Evolutionary conservation across 768 basidiomycete genomes (phyloP), one percentile per base, ranked within the genome.

Genomic region (Termitomyces sp.): DNA sequence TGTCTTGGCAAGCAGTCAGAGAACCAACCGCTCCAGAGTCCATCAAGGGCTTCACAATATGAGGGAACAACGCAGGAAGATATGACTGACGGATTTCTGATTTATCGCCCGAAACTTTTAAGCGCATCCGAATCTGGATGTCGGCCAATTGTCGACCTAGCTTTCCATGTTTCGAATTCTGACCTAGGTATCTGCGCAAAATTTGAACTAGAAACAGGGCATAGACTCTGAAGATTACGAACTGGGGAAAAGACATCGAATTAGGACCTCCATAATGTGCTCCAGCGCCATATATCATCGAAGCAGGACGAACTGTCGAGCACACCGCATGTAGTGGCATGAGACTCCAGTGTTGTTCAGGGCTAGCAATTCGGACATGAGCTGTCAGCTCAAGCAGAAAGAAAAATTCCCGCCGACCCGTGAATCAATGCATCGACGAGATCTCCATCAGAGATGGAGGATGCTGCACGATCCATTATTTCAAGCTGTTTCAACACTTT

Each of bases 291-390:
- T 92, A 97, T 50, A 92, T 70, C 69, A 81, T 83, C 8, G 85
- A 94, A 5, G 97, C 90, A 3, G 97, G 97, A 18, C 86, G 82
- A 36, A 99, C 86, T 1, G 93, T 88, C 0, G 96, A 98, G 59
- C 88, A 85, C 5, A 98, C 83, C 0, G 94, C 95, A 69, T 99
- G 97, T 0, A 94, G 71, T 0, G 97, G 97, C 85, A 99, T 91
- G 57, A 99, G 74, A 12, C 87, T 79, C 97, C 97, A 99, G 64
- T 98, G 95, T 67, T 98, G 95, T 70, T 98, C 92, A 0, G 91
- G 82, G 14, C 95, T 95, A 62, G 18, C 61, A 33, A 9, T 58
- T 28, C 16, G 20, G 26, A 33, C 35, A 50, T 63, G 51, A 55
- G 46, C 6, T 36, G 6, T 14, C 30, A 50, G 16, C 14, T 10